Percentiles rank a stretch among this genome's conserved stretches.
Conservation (phyloP, 345 rosid species). For the Ceriops tagal region DNA sequence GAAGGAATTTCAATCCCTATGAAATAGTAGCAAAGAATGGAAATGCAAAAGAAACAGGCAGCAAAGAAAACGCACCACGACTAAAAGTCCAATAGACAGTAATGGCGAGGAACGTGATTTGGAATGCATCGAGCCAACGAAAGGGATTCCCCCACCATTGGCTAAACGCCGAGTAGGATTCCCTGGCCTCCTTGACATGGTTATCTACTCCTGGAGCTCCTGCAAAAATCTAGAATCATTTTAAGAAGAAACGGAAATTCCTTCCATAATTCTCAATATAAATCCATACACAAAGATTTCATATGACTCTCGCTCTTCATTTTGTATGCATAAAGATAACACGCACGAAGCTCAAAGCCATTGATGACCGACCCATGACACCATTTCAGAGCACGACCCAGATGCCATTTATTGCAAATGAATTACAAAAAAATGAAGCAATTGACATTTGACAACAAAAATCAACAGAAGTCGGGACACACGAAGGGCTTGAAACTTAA, state of each 20-base stretch:
- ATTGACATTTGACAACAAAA: too few relatives aligned
- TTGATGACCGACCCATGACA: too few relatives aligned
- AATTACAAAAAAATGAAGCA: too few relatives aligned
- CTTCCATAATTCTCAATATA: neutral
- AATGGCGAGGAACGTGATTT: slow-evolving; percentile 54
- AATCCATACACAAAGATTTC: neutral
- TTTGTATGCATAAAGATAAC: too few relatives aligned
- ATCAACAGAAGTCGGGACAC: too few relatives aligned
- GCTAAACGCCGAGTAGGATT: slow-evolving; percentile 51
- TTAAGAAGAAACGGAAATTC: neutral
- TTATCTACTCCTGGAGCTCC: slow-evolving; percentile 10
- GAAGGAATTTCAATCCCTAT: neutral
- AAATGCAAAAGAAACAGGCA: neutral
- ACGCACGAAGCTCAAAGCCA: too few relatives aligned
- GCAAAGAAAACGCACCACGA: slow-evolving; percentile 37
- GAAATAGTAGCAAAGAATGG: neutral
- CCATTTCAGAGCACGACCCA: too few relatives aligned
- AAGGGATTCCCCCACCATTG: slow-evolving; percentile 51
- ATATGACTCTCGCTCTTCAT: too few relatives aligned
- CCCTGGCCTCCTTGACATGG: slow-evolving; percentile 63
- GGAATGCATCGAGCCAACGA: slow-evolving; percentile 44
- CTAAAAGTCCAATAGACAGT: slow-evolving; percentile 43
- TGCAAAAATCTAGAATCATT: slow-evolving; percentile 4
- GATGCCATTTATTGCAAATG: too few relatives aligned
- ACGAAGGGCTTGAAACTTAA: too few relatives aligned